These are phyloP conservation scores for Helicocarpus griseus DNA, from an alignment of 2,329 filamentous ascomycete species.

Conservation along the genomic window DNA sequence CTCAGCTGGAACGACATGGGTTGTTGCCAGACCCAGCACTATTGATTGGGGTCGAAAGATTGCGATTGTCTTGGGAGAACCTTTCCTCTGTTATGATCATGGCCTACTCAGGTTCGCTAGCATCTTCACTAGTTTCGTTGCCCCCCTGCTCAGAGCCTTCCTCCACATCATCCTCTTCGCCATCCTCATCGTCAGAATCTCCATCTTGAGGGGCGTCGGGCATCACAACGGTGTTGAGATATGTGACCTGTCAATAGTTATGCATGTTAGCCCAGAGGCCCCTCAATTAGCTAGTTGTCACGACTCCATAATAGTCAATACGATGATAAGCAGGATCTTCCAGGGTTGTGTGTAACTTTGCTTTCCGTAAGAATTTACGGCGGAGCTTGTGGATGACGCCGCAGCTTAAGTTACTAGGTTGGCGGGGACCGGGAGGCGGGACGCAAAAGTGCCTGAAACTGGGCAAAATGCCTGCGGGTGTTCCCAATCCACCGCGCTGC, in stretches of 20 bases:
- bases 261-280: constrained; percentile 18
- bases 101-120: not conserved
- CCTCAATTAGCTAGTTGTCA: not conserved
- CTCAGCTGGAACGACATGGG: not conserved
- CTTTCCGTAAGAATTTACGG: not conserved
- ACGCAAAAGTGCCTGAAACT: not conserved
- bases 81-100: not conserved
- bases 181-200: constrained; percentile 25
- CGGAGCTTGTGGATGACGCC: not conserved
- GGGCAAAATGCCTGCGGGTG: not conserved
- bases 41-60: not conserved
- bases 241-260: constrained; percentile 47
- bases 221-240: constrained; percentile 64
- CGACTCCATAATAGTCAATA: not conserved
- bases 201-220: constrained; percentile 50
- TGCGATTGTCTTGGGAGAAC: constrained; percentile 2
- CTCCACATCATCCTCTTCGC: constrained; percentile 11
- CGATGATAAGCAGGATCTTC: not conserved
- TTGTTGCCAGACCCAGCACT: not conserved
- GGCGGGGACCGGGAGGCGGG: not conserved
- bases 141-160: constrained; percentile 11
- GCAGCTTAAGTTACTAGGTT: not conserved
- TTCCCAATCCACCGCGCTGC: not conserved
- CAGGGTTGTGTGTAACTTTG: not conserved
- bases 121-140: not conserved